Evolutionary conservation across 192 early-diverging fungal genomes (phyloP), one percentile per base, ranked within the genome.

Genomic region (Coemansia sp.): DNA sequence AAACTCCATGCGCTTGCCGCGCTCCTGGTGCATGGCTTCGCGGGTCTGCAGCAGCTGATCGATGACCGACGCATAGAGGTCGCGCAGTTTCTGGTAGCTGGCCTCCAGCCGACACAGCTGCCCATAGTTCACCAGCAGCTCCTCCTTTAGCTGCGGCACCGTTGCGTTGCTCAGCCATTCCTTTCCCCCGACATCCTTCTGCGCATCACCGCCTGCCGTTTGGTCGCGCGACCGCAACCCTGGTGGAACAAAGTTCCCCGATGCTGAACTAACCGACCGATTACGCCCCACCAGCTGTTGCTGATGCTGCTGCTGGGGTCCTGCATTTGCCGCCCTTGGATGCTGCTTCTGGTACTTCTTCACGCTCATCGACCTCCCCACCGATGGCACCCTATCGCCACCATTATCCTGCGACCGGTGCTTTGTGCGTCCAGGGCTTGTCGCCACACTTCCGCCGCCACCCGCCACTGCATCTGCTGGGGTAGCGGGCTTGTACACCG

Each of bases 41-140:
- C 70, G 62, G 10, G 76, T 48, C 52, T 73, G 66, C 33, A 79
- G 53, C 61, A 81, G 54, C 72, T 75, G 72, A 50, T 81, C 65
- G 11, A 75, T 70, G 8, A 75, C 68, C 14, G 72, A 64, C 7
- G 72, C 68, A 30, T 81, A 81, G 3, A 81, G 61, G 28, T 74
- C 73, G 20, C 69, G 68, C 29, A 81, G 69, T 64, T 72, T 81
- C 36, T 81, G 72, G 62, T 81, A 75, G 41, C 73, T 75, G 2
- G 68, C 73, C 50, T 81, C 73, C 65, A 81, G 68, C 10, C 73
- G 72, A 27, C 73, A 74, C 34, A 68, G 64, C 65, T 81, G 78
- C 8, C 73, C 73, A 31, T 81, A 75, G 45, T 74, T 81, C 8
- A 75, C 65, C 29, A 81, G 59, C 50, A 81, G 61, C 60, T 81